Conservation (phyloP, 2,329 filamentous ascomycete species). For the Aureobasidium sp. region DNA sequence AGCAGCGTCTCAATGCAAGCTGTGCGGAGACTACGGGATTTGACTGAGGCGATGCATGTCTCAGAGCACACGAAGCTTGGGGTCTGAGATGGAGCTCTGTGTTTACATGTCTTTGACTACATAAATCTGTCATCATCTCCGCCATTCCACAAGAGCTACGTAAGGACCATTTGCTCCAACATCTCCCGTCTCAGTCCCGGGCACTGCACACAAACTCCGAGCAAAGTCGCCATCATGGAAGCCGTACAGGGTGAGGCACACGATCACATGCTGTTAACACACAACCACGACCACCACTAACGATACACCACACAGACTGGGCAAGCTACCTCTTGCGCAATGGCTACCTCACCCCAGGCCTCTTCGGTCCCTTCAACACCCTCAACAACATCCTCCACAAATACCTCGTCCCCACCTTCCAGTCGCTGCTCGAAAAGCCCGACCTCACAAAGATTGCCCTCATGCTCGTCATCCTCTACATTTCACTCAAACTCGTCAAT, state of each 20-base stretch:
- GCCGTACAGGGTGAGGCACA: conserved; percentile 24
- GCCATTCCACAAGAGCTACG: no score
- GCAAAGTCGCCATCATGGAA: conserved; percentile 21
- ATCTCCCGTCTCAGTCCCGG: neutral
- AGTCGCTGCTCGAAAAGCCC: conserved; percentile 29
- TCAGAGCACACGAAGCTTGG: neutral
- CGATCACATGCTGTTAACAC: conserved; percentile 1
- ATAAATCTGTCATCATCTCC: neutral
- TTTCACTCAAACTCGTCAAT: conserved; percentile 58
- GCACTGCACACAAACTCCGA: neutral
- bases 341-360: conserved; percentile 19
- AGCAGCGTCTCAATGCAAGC: no score
- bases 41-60: neutral
- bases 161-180: neutral
- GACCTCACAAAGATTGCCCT: conserved; percentile 48
- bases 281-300: neutral
- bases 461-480: conserved; percentile 54
- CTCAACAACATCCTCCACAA: conserved; percentile 21
- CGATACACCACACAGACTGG: conserved; percentile 24
- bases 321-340: conserved; percentile 23
- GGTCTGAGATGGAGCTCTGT: neutral
- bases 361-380: conserved; percentile 20
- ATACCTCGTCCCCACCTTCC: conserved; percentile 26
- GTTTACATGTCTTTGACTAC: neutral
- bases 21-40: neutral